Evolutionary conservation across 129 eudicot genomes (phyloP).

Genomic region (Chrysanthemum seticuspe): DNA sequence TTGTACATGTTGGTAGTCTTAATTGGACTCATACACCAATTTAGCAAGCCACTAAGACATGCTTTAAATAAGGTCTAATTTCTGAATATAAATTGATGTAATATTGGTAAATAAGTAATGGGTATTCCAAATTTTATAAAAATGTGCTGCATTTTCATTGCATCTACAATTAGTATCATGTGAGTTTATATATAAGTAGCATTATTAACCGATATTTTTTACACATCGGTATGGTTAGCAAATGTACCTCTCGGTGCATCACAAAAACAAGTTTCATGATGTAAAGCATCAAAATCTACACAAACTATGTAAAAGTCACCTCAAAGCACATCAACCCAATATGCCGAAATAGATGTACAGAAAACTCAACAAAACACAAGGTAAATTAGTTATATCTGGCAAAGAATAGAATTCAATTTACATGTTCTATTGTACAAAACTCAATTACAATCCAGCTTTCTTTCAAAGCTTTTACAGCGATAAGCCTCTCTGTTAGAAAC

Average conservation of each 20-base stretch:
- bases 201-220: too few relatives aligned
- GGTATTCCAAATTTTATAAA: constrained; percentile 8
- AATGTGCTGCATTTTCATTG: background rate
- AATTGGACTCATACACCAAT: constrained; percentile 45
- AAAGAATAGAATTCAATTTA: background rate
- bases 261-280: too few relatives aligned
- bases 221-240: too few relatives aligned
- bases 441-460: background rate
- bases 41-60: constrained; percentile 25
- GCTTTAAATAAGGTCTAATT: constrained; percentile 18
- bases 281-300: too few relatives aligned
- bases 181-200: background rate
- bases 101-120: background rate
- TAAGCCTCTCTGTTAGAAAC: too few relatives aligned
- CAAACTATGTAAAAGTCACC: background rate
- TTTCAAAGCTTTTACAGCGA: background rate
- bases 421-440: background rate
- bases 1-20: constrained; percentile 54
- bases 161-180: background rate
- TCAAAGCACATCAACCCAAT: background rate
- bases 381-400: background rate
- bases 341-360: background rate
- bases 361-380: background rate
- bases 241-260: too few relatives aligned
- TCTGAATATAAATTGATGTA: constrained; percentile 28